Percentiles rank a stretch among this genome's conserved stretches.
These are phyloP conservation scores for Tuber melanosporum DNA, from an alignment of 495 filamentous ascomycete species.

Conservation along the genomic window DNA sequence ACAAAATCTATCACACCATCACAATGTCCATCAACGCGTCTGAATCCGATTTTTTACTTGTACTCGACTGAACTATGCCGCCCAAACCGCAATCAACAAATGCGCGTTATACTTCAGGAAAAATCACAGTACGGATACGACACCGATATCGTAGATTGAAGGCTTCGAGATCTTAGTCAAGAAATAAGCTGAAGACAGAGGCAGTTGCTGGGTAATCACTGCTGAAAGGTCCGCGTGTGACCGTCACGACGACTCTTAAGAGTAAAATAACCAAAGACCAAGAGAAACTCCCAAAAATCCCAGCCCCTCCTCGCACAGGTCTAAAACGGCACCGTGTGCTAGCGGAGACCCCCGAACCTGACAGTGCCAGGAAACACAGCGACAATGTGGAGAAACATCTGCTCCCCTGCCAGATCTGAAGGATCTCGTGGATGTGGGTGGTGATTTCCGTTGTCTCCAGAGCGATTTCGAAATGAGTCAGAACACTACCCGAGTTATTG, in stretches of 20 bases:
- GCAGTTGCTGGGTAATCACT: not conserved
- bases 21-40: not conserved
- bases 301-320: not conserved
- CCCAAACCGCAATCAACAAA: not conserved
- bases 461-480: not conserved
- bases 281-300: not conserved
- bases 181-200: not conserved
- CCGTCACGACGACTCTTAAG: not conserved
- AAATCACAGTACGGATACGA: not conserved
- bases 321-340: not conserved
- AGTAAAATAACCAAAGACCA: not conserved
- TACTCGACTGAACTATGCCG: not conserved
- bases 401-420: not conserved
- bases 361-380: not conserved
- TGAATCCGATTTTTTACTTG: not conserved
- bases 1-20: not conserved
- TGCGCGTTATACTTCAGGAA: not conserved
- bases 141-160: not conserved
- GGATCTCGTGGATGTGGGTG: not conserved
- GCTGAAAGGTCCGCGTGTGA: not conserved
- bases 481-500: not conserved
- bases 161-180: not conserved
- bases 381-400: not conserved
- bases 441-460: not conserved
- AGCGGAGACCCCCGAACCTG: not conserved